Evolutionary conservation across 225 moss, liverwort and hornwort species (phyloP), one percentile per base, ranked within the genome.

Genomic region (Lunularia cruciata): DNA sequence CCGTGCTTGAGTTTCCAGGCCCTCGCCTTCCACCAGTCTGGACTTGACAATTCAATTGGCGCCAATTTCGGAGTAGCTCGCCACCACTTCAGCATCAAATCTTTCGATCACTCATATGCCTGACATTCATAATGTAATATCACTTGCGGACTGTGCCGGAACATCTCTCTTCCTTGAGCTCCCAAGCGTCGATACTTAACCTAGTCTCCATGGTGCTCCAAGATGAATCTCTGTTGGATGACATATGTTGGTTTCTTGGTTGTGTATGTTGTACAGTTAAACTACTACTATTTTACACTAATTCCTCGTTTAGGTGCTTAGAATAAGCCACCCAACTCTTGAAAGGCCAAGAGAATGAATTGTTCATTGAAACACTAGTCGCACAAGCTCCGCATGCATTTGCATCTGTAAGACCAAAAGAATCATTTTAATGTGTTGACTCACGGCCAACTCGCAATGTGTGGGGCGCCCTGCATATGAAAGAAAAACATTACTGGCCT

Each of bases 391-490:
- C 71, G 51, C 65, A 48, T 54, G 63, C 60, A 72, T 63, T 56
- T 43, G 31, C 72, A 72, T 45, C 36, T 67, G 60, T 53, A 48
- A 28, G 57, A 63, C 28, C 45, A 49, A 58, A 45, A 73, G 6
- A 31, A 69, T 81, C 72, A 72, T 58, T 70, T 76, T 53, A 81
- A 57, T 73, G 60, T 73, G 76, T 53, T 56, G 69, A 69, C 55
- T 71, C 59, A 82, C 66, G 33, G 74, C 77, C 32, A 66, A 72
- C 82, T 60, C 74, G 74, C 74, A 75, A 37, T 49, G 65, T 22
- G 70, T 51, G 35, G 66, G 74, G 68, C 66, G 74, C 73, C 82
- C 82, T 82, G 74, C 77, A 72, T 52, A 74, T n/a, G 54, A 36
- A 68, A 66, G 45, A 53, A 67, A 35, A 31, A 57, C 72, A 47